Conservation (phyloP, 2,329 filamentous ascomycete genomes). For the Neofusicoccum parvum region DNA sequence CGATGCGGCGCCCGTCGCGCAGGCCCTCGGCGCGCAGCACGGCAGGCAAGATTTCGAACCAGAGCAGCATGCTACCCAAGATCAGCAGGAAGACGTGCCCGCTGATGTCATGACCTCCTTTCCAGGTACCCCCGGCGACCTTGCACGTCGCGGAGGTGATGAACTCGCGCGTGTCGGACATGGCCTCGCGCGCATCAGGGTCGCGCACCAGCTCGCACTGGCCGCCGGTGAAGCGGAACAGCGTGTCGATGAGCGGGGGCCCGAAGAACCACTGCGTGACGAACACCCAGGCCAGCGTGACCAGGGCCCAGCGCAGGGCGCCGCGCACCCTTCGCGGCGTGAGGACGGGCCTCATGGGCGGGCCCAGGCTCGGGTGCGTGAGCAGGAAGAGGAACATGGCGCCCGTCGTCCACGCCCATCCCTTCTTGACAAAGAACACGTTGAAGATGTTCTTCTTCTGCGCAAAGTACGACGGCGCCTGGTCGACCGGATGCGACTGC, state of each 20-base stretch:
- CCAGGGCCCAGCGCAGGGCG: conserved; percentile 66
- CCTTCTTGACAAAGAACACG: conserved; percentile 87
- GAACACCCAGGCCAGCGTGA: conserved; percentile 79
- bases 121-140: conserved; percentile 79
- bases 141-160: conserved; percentile 81
- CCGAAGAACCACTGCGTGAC: conserved; percentile 98
- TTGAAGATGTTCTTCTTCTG: conserved; percentile 94
- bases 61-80: conserved; percentile 76
- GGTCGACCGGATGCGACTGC: conserved; percentile 63
- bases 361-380: conserved; percentile 63
- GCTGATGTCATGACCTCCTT: conserved; percentile 93
- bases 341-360: conserved; percentile 42
- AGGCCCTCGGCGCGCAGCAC: conserved; percentile 52
- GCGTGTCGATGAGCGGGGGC: conserved; percentile 82
- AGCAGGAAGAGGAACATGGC: conserved; percentile 72
- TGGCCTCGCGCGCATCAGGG: conserved; percentile 51
- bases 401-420: conserved; percentile 86
- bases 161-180: conserved; percentile 50
- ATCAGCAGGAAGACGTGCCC: conserved; percentile 94
- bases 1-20: conserved; percentile 66
- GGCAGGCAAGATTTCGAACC: conserved; percentile 74
- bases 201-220: conserved; percentile 67
- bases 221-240: conserved; percentile 86
- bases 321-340: conserved; percentile 60
- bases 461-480: conserved; percentile 84